Conservation (phyloP, 352 stramenopile genomes). For the Plasmopara viticola region DNA sequence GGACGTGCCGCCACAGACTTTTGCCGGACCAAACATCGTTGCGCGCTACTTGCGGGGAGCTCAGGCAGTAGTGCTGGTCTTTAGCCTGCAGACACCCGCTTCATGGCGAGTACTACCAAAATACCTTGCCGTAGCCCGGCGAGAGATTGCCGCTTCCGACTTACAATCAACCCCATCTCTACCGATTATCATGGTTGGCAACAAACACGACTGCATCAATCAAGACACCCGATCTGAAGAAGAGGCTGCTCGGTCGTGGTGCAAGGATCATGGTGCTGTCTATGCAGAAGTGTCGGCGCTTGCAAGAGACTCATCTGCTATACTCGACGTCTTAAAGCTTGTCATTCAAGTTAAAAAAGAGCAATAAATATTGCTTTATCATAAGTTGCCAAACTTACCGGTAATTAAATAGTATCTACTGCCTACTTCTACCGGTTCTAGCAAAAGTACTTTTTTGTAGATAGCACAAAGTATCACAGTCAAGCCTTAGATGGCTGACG, state of each 20-base stretch:
- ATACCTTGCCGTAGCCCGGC: constrained; percentile 18
- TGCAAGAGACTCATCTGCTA: constrained; percentile 1
- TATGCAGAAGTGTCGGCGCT: constrained; percentile 20
- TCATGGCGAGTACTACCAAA: constrained; percentile 27
- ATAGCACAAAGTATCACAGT: neutral
- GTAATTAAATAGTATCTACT: no score
- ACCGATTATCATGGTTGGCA: constrained; percentile 26
- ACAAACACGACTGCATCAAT: constrained; percentile 18
- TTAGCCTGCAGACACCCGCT: constrained; percentile 22
- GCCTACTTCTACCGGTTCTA: no score
- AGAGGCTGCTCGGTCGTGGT: constrained; percentile 16
- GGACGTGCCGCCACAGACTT: constrained; percentile 53
- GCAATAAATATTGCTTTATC: no score
- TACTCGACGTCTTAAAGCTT: constrained; percentile 21
- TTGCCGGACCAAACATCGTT: constrained; percentile 36
- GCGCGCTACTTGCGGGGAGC: constrained; percentile 32
- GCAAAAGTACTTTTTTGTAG: no score
- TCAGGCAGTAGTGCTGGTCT: constrained; percentile 38
- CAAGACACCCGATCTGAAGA: constrained; percentile 1
- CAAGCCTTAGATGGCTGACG: constrained; percentile 20
- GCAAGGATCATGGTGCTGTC: constrained; percentile 5
- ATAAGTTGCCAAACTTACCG: no score
- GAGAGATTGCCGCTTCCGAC: constrained; percentile 7
- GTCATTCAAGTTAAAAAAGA: constrained; percentile 2
- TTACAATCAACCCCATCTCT: neutral